A percentile compares a stretch with the other conserved stretches of the same genome.
Evolutionary conservation across 306 rosid species (phyloP).

Genomic region (Calophaca sinica): DNA sequence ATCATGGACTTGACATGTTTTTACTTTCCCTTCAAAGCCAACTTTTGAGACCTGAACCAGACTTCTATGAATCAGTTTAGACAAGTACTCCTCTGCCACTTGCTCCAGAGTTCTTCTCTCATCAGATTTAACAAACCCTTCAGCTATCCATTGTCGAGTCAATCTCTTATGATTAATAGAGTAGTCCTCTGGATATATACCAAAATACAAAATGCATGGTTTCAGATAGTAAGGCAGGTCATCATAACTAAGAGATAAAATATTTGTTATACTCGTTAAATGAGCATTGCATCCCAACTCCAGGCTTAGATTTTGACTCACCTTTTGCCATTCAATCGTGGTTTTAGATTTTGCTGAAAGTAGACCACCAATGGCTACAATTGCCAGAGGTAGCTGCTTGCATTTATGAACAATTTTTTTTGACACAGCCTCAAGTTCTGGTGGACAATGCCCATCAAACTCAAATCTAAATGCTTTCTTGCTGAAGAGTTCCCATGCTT

Average conservation of each 20-base stretch:
- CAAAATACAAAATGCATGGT: constrained; percentile 12
- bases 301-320: constrained; percentile 3
- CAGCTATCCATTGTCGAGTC: background rate
- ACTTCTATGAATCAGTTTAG: background rate
- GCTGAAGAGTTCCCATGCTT: constrained; percentile 10
- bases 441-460: background rate
- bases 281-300: background rate
- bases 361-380: constrained; percentile 1
- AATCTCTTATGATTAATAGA: background rate
- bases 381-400: background rate
- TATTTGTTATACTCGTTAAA: background rate
- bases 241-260: constrained; percentile 11
- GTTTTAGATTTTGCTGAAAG: background rate
- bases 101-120: background rate
- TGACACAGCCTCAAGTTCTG: background rate
- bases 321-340: background rate
- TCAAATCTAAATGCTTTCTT: constrained; percentile 13
- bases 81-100: constrained; percentile 16
- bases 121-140: constrained; percentile 6
- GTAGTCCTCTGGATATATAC: constrained; percentile 7
- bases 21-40: background rate
- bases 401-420: background rate
- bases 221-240: constrained; percentile 3
- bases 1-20: constrained; percentile 5
- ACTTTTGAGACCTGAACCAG: background rate